phyloP scores from a whole-genome alignment of 805 yeast species.

The Metschnikowia proteae region DNA sequence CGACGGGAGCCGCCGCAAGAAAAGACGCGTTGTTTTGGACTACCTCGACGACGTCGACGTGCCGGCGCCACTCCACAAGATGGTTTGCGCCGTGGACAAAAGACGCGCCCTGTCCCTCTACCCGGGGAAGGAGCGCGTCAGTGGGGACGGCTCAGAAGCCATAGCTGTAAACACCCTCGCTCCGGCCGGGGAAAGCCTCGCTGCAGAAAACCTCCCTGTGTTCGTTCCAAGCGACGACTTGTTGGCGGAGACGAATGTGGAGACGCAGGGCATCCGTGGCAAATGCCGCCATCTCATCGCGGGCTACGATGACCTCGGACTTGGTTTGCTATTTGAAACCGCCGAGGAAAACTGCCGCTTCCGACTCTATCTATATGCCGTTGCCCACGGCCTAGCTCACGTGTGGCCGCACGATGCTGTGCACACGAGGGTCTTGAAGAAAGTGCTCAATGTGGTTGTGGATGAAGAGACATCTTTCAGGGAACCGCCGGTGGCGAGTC shows the following conservation, averaged over 20 bases:
- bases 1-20: not conserved
- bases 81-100: constrained; percentile 2
- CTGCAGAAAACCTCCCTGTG: constrained; percentile 8
- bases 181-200: not conserved
- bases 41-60: constrained; percentile 1
- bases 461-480: not conserved
- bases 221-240: constrained; percentile 10
- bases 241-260: constrained; percentile 3
- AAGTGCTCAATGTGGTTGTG: constrained; percentile 2
- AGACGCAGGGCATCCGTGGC: constrained; percentile 1
- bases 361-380: constrained; percentile 15
- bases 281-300: constrained; percentile 2
- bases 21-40: not conserved
- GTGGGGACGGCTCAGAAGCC: not conserved
- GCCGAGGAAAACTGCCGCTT: constrained; percentile 12
- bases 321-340: constrained; percentile 10
- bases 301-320: constrained; percentile 9
- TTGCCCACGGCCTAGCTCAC: constrained; percentile 5
- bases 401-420: constrained; percentile 9
- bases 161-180: not conserved
- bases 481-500: too few species aligned
- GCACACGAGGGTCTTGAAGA: constrained; percentile 6
- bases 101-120: not conserved
- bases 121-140: too few species aligned
- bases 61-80: not conserved